These are phyloP conservation scores for Alternaria brassicicola DNA, from an alignment of 2,329 filamentous ascomycete genomes.

Conservation along the genomic window DNA sequence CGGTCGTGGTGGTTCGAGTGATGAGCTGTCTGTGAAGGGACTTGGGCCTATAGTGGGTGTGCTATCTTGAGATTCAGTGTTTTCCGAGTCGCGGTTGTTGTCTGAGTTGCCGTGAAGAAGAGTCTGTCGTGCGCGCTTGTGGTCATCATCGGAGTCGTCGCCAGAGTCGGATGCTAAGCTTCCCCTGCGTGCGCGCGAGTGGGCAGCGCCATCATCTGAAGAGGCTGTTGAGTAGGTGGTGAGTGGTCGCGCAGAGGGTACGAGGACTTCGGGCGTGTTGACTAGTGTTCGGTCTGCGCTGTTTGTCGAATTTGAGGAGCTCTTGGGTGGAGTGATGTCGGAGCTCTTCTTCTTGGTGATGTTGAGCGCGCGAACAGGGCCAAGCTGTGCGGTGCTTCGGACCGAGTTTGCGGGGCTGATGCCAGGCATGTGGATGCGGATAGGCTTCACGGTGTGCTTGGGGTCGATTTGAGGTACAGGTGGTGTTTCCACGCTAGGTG, in stretches of 20 bases:
- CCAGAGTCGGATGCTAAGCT: conserved; percentile 43
- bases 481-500: conserved; percentile 61
- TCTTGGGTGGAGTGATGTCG: conserved; percentile 38
- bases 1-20: conserved; percentile 31
- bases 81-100: conserved; percentile 36
- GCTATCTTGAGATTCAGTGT: conserved; percentile 46
- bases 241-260: conserved; percentile 35
- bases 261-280: conserved; percentile 34
- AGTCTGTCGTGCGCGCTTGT: conserved; percentile 40
- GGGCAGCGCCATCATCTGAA: conserved; percentile 39
- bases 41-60: conserved; percentile 41
- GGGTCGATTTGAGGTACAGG: conserved; percentile 76
- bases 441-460: conserved; percentile 48
- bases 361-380: conserved; percentile 54
- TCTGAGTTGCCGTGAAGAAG: conserved; percentile 35
- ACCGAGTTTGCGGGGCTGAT: conserved; percentile 47
- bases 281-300: conserved; percentile 30
- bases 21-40: conserved; percentile 43
- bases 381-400: conserved; percentile 49
- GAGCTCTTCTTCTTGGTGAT: conserved; percentile 49
- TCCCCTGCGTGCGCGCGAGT: conserved; percentile 41
- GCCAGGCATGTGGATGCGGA: conserved; percentile 52
- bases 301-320: conserved; percentile 27
- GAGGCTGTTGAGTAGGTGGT: conserved; percentile 42
- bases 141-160: conserved; percentile 38